These are phyloP conservation scores for Tricholoma hemisulphureum DNA, from an alignment of 768 basidiomycete species.

Conservation along the genomic window DNA sequence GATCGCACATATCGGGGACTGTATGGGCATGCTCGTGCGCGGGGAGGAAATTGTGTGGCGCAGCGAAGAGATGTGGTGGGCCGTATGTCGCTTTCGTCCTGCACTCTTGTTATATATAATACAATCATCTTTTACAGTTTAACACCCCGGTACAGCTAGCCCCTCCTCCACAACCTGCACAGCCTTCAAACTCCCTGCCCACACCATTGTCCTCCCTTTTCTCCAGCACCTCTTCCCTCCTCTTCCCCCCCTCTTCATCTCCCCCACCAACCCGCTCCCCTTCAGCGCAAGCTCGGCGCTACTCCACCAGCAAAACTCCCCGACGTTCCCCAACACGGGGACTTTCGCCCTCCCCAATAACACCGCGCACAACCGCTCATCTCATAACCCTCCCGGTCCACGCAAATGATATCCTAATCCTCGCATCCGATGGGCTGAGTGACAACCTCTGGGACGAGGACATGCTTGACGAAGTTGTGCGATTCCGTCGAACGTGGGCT, in stretches of 20 bases:
- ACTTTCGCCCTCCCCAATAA: constrained; percentile 1
- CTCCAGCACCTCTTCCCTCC: constrained; percentile 4
- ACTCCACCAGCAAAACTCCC: not conserved
- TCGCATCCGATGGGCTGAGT: constrained; percentile 77
- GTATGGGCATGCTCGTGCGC: constrained; percentile 84
- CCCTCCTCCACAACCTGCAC: constrained; percentile 18
- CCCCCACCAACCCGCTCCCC: not conserved
- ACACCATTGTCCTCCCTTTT: not conserved
- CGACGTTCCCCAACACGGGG: not conserved
- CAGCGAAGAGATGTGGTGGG: constrained; percentile 93
- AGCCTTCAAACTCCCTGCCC: not conserved
- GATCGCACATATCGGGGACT: constrained; percentile 85
- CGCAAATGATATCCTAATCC: constrained; percentile 73
- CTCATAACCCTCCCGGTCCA: constrained; percentile 67
- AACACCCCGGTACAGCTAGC: constrained; percentile 50
- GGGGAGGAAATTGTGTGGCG: constrained; percentile 79
- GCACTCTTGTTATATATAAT: not conserved
- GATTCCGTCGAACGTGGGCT: constrained; percentile 40
- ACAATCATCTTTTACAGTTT: constrained; percentile 18
- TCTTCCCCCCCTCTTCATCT: constrained; percentile 3
- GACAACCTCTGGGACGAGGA: constrained; percentile 92
- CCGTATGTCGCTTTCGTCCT: constrained; percentile 39
- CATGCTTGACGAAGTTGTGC: constrained; percentile 74
- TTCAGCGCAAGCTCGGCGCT: constrained; percentile 14
- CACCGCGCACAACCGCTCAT: constrained; percentile 55